A percentile compares a stretch with the other conserved stretches of the same genome.
phyloP scores from a whole-genome alignment of 768 basidiomycete species.

The Rickenella mellea region DNA sequence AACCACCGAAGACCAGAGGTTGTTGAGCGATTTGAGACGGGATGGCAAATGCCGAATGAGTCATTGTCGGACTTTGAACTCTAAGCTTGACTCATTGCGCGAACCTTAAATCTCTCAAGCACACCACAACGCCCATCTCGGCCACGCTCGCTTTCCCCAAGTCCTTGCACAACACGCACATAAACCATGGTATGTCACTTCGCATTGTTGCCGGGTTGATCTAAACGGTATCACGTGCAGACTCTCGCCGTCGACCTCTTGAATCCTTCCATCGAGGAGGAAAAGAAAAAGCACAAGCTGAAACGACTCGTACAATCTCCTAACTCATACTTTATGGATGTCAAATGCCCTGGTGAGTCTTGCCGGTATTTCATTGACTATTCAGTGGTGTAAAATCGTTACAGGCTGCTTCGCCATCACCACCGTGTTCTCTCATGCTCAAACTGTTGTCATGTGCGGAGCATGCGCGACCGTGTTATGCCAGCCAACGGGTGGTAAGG shows the following conservation, averaged over 20 bases:
- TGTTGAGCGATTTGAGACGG: too few species aligned
- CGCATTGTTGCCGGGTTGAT: background rate
- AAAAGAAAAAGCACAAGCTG: slow-evolving; percentile 93
- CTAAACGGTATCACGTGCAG: slow-evolving; percentile 26
- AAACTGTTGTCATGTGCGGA: slow-evolving; percentile 91
- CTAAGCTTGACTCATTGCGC: background rate
- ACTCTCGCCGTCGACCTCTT: slow-evolving; percentile 97
- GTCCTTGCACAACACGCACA: too few species aligned
- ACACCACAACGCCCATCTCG: background rate
- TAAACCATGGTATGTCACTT: too few species aligned
- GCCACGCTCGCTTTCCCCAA: too few species aligned
- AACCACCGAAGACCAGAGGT: too few species aligned
- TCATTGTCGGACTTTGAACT: background rate
- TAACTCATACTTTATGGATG: slow-evolving; percentile 99
- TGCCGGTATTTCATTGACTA: slow-evolving; percentile 11
- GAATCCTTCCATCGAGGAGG: slow-evolving; percentile 83
- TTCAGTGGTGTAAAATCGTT: background rate
- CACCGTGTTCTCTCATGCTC: slow-evolving; percentile 98
- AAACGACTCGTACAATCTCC: slow-evolving; percentile 98
- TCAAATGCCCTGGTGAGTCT: slow-evolving; percentile 88
- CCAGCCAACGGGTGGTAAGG: slow-evolving; percentile 98
- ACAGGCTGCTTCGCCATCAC: slow-evolving; percentile 90
- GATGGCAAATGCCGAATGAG: background rate
- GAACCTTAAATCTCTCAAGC: background rate
- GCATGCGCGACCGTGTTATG: slow-evolving; percentile 92